A percentile compares a stretch with the other conserved stretches of the same genome.
Evolutionary conservation across 139 green algal species (phyloP).

Genomic region (Chlamydomonas urium): DNA sequence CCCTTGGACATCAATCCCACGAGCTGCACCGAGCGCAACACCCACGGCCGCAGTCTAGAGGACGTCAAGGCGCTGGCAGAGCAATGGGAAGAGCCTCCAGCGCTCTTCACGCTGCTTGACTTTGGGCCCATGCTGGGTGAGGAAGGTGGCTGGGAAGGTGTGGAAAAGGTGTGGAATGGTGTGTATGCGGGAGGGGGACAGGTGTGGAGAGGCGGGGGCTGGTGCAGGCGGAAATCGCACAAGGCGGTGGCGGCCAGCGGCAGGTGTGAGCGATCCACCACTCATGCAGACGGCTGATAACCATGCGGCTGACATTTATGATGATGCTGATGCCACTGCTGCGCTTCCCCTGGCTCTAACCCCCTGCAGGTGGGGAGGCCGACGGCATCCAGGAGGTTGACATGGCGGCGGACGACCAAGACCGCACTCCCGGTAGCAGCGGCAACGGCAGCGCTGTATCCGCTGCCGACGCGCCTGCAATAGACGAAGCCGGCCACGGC

Average conservation of each 20-base stretch:
- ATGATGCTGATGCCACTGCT: too few species aligned
- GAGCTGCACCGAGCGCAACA: slow-evolving; percentile 38
- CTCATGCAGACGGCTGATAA: too few species aligned
- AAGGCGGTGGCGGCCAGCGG: not conserved
- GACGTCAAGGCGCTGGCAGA: slow-evolving; percentile 19
- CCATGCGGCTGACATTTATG: too few species aligned
- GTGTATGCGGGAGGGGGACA: not conserved
- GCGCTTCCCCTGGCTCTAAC: too few species aligned
- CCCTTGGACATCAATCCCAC: slow-evolving; percentile 32
- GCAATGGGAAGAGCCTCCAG: slow-evolving; percentile 36
- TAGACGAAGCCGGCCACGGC: too few species aligned
- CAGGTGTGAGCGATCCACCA: too few species aligned
- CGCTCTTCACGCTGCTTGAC: slow-evolving; percentile 38
- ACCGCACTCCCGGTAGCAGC: not conserved
- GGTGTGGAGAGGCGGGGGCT: not conserved
- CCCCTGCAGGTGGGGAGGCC: not conserved
- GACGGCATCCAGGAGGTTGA: slow-evolving; percentile 52
- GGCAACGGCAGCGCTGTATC: too few species aligned
- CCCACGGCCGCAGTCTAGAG: slow-evolving; percentile 42
- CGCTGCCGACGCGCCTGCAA: too few species aligned
- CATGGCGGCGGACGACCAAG: slow-evolving; percentile 40
- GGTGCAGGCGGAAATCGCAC: too few species aligned
- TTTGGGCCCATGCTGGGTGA: slow-evolving; percentile 7
- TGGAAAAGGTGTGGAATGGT: not conserved
- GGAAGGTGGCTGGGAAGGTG: too few species aligned